These are phyloP conservation scores for Pharnaceum exiguum DNA, from an alignment of 148 eudicot species.

Conservation along the genomic window DNA sequence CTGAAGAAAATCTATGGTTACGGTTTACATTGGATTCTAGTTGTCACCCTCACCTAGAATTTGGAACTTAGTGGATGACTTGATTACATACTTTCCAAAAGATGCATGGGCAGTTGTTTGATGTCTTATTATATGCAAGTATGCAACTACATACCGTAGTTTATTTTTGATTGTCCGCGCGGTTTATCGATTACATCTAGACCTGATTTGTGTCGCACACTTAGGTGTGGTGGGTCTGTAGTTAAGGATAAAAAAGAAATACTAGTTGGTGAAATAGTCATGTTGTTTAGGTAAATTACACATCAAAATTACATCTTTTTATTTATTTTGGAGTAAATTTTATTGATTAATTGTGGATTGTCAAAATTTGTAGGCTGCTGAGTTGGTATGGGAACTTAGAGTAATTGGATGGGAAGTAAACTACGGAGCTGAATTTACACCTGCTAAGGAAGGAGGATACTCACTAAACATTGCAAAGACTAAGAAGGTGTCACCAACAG, in stretches of 20 bases:
- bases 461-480: conserved; percentile 44
- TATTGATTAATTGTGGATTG: not conserved
- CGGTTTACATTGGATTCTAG: not conserved
- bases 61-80: not conserved
- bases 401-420: conserved; percentile 58
- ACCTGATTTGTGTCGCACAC: too few relatives aligned
- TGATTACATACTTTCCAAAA: not conserved
- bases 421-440: conserved; percentile 47
- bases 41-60: not conserved
- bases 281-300: too few relatives aligned
- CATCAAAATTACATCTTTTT: too few relatives aligned
- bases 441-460: conserved; percentile 45
- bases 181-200: too few relatives aligned
- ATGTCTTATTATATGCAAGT: too few relatives aligned
- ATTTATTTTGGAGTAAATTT: not conserved
- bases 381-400: conserved; percentile 49
- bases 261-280: too few relatives aligned
- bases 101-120: too few relatives aligned
- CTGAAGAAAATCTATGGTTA: not conserved
- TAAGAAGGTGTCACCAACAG: conserved; percentile 35
- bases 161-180: too few relatives aligned
- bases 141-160: too few relatives aligned
- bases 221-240: too few relatives aligned
- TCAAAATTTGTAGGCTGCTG: conserved; percentile 23
- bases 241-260: too few relatives aligned